phyloP scores from a whole-genome alignment of 352 stramenopile genomes.

The Globisporangium viniferum region DNA sequence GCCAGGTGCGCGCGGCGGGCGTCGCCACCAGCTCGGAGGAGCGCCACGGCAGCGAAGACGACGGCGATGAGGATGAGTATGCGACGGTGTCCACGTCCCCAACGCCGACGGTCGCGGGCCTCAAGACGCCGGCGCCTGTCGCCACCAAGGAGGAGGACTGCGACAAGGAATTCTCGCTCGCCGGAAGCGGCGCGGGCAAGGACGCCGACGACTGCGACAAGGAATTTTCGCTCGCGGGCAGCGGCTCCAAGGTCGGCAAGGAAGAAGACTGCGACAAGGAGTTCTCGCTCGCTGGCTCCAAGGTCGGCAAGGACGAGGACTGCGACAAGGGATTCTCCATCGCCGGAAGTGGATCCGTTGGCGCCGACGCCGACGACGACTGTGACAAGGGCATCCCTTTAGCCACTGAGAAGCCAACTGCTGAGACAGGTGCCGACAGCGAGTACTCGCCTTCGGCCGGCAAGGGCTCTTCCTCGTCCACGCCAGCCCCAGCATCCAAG shows the following conservation, averaged over 20 bases:
- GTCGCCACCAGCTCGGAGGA: slow-evolving; percentile 10
- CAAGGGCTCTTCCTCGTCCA: slow-evolving; percentile 6
- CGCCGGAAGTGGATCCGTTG: slow-evolving; percentile 12
- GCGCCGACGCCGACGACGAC: slow-evolving; percentile 10
- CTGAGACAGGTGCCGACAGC: slow-evolving; percentile 3
- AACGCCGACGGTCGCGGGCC: slow-evolving; percentile 10
- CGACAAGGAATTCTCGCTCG: slow-evolving; percentile 34
- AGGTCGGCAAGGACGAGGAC: slow-evolving; percentile 11
- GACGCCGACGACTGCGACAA: slow-evolving; percentile 25
- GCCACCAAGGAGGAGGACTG: slow-evolving; percentile 19
- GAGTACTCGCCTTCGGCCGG: slow-evolving; percentile 3
- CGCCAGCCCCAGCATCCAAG: slow-evolving; percentile 8
- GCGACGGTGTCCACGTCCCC: slow-evolving; percentile 7
- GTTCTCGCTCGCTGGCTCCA: slow-evolving; percentile 12
- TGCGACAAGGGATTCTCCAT: slow-evolving; percentile 15
- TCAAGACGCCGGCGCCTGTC: not conserved
- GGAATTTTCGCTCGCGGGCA: slow-evolving; percentile 11
- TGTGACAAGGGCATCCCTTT: slow-evolving; percentile 17
- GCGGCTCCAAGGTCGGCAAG: not conserved
- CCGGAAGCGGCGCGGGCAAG: slow-evolving; percentile 21
- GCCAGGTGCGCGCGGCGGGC: slow-evolving; percentile 22
- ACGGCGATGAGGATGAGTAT: not conserved
- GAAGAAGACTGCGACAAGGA: slow-evolving; percentile 16
- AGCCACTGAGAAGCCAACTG: slow-evolving; percentile 12
- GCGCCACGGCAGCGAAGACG: slow-evolving; percentile 1